Evolutionary conservation across 768 basidiomycete species (phyloP).

Genomic region (Gloeopeniophorella convolvens): DNA sequence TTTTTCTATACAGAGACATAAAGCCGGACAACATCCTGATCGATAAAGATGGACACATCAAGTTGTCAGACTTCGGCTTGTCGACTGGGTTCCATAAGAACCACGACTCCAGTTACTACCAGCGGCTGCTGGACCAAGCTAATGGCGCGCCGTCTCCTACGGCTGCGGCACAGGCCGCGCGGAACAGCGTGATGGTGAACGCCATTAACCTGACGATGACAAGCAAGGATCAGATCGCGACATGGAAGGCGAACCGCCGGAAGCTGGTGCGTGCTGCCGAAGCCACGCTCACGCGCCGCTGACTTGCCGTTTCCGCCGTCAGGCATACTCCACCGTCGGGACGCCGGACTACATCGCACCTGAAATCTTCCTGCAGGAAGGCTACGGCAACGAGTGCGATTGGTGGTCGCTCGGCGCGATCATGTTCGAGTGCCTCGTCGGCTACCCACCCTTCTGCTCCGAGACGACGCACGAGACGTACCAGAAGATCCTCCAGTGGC

Average conservation of each 20-base stretch:
- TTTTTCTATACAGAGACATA: slow-evolving; percentile 64
- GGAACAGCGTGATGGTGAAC: slow-evolving; percentile 97
- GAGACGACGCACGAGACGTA: slow-evolving; percentile 97
- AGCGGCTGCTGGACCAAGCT: slow-evolving; percentile 71
- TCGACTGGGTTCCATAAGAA: slow-evolving; percentile 99
- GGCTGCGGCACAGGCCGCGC: slow-evolving; percentile 44
- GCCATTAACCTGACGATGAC: slow-evolving; percentile 95
- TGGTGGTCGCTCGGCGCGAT: slow-evolving; percentile 99
- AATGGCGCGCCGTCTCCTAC: slow-evolving; percentile 40
- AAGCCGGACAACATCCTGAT: slow-evolving; percentile 99
- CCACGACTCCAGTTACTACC: slow-evolving; percentile 94
- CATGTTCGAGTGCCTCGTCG: slow-evolving; percentile 97
- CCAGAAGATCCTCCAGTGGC: slow-evolving; percentile 96
- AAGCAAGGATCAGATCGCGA: slow-evolving; percentile 88
- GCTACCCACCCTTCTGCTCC: slow-evolving; percentile 95
- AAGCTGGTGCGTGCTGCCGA: slow-evolving; percentile 61
- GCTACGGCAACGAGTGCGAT: slow-evolving; percentile 98
- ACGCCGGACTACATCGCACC: slow-evolving; percentile 97
- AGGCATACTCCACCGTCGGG: slow-evolving; percentile 98
- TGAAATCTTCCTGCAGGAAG: slow-evolving; percentile 93
- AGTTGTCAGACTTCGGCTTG: slow-evolving; percentile 96
- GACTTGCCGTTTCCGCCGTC: slow-evolving; percentile 3
- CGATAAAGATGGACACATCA: slow-evolving; percentile 95
- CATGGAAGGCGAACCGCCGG: slow-evolving; percentile 97
- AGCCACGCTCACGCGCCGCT: neutral